phyloP scores from a whole-genome alignment of 345 rosid genomes.

The Hypericum perforatum region DNA sequence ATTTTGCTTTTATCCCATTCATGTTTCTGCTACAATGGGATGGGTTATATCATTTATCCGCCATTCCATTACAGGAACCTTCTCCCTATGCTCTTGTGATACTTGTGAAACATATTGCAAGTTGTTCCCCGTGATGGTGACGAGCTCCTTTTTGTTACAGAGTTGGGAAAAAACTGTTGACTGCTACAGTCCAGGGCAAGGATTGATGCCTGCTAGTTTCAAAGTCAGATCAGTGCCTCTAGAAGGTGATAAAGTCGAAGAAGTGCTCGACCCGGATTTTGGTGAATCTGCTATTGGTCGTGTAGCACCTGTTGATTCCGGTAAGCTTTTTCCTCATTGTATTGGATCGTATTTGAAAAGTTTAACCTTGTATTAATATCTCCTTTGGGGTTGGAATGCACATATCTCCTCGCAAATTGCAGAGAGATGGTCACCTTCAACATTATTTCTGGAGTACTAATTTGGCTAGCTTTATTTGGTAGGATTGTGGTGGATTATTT shows the following conservation, averaged over 20 bases:
- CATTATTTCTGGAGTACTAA: too few relatives aligned
- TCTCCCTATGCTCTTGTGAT: too few relatives aligned
- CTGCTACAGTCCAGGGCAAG: slow-evolving; percentile 91
- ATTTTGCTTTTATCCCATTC: too few relatives aligned
- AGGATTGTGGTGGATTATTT: slow-evolving; percentile 94
- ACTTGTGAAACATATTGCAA: not conserved
- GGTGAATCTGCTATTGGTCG: slow-evolving; percentile 94
- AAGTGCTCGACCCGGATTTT: slow-evolving; percentile 85
- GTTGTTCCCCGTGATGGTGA: not conserved
- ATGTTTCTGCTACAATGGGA: too few relatives aligned
- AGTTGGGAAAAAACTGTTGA: slow-evolving; percentile 97
- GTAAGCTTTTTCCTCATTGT: slow-evolving; percentile 25
- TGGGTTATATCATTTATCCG: too few relatives aligned
- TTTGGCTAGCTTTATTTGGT: slow-evolving; percentile 4
- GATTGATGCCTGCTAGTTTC: slow-evolving; percentile 90
- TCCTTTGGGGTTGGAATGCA: not conserved
- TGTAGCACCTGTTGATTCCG: slow-evolving; percentile 93
- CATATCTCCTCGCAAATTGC: not conserved
- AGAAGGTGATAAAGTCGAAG: slow-evolving; percentile 56
- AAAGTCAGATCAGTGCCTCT: slow-evolving; percentile 65
- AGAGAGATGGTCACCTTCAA: not conserved
- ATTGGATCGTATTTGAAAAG: not conserved
- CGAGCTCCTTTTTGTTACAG: slow-evolving; percentile 22
- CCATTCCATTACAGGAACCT: too few relatives aligned
- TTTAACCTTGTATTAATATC: not conserved